Base-by-base conservation (phyloP, 2,329 filamentous ascomycete genomes). In the Knufia fluminis region DNA sequence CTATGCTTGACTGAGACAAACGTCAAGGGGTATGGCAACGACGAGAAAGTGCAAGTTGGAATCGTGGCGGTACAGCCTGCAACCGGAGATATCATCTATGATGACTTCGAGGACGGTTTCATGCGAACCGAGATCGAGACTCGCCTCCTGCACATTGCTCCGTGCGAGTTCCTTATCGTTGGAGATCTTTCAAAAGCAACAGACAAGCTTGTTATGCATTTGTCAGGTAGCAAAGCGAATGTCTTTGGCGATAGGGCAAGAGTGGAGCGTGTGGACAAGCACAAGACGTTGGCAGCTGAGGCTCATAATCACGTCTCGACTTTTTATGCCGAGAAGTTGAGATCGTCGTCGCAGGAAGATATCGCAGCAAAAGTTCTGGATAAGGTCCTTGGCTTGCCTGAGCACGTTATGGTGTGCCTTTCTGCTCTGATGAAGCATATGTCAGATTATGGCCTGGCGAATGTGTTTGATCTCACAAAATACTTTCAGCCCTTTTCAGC, bases 111-210 rank as follows among this genome's bases (percentile, higher is more conserved):
- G 59, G 92, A 98, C 61, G 89, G 91, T 1, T 97, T 97, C 68
- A 95, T 98, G 91, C 78, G 92, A 43, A 89, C 84, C 60, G 92
- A 98, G 64, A 85, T 98, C 28, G 92, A 98, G 69, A 98, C 92
- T 0, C 75, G 92, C n/a, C 71, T 98, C 22, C 72, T 98, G 24
- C 92, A 98, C 64, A 94, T 98, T 57, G 88, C 91, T 0, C 92
- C 92, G 0, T 95, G 90, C 67, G 92, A 98, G 65, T 88, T 98
- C 54, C 74, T 98, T 26, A 85, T 98, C 39, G 87, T 98, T 1
- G 92, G 92, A 12, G 82, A 92, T 12, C 77, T 97, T 12, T 92
- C 90, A 0, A 89, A 85, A 60, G 86, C 88, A 1, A 95, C 90
- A 0, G 88, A 97, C 35, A 97, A 97, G 68, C 77, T 98, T 22